Base-by-base conservation (phyloP, 306 rosid genomes). In the Prunus padus region DNA sequence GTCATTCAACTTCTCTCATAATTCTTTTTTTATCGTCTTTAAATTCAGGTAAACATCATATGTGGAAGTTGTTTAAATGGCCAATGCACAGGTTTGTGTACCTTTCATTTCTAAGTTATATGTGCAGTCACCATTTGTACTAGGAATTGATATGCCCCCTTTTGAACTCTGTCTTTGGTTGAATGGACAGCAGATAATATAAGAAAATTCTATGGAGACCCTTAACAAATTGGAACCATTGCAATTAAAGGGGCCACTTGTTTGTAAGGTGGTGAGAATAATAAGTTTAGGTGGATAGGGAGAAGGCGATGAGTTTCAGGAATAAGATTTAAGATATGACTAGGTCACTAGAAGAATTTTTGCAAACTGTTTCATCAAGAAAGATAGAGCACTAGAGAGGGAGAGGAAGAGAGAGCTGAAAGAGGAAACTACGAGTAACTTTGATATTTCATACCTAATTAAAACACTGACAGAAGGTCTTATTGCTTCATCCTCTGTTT, bases 51-150 rank as follows among this genome's bases (percentile, higher is more conserved):
- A 76, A 86, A 90, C 89, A 82, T 92, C 64, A 66, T 82, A 65
- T 95, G 99, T 69, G 97, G 99, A 84, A 81, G 78, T 69, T 95
- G 99, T 83, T 76, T 68, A 75, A 87, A 87, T 88, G 92, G 91
- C 77, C 83, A 82, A 81, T 90, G 97, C 80, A 84, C 83, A 83
- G 99, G 99, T 95, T 67, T 77, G 92, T 76, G 71, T 62, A 60
- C 73, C 49, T 46, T 68, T 80, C 69, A 18, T 50, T 67, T 44
- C 33, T 42, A 9, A 65, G 65, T 42, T 55, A 37, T 16, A 67
- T 40, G 8, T 26, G 6, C 30, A 54, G 57, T 57, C 76, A 20
- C 40, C 33, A 26, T n/a, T 20, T 71, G 10, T 42, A 4, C 31
- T 42, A 66, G 51, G 67, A 59, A 4, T 66, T 49, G 62, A 22